Percentiles rank a stretch among this genome's conserved stretches.
Conservation (phyloP, 2,329 filamentous ascomycete genomes). For the Calonectria crousiana region DNA sequence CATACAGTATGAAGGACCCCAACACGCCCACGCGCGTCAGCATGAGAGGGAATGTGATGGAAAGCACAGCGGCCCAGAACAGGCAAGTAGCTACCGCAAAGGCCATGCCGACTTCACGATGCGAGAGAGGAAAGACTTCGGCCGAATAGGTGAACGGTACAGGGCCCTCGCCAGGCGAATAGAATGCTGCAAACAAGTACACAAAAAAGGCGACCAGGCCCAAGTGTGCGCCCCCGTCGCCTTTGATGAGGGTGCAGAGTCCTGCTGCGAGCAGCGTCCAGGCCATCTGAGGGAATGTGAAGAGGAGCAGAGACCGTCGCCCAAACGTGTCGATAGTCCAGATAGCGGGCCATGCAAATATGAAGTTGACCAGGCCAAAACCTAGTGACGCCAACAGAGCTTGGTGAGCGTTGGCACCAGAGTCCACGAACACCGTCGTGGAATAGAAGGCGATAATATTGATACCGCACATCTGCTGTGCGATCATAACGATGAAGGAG, state of each 20-base stretch:
- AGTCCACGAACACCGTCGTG: constrained; percentile 70
- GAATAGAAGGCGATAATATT: constrained; percentile 85
- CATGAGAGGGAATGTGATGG: constrained; percentile 74
- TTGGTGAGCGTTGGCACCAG: constrained; percentile 66
- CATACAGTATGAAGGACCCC: constrained; percentile 67
- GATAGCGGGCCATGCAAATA: constrained; percentile 70
- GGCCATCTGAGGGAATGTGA: constrained; percentile 58
- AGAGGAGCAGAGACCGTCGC: constrained; percentile 61
- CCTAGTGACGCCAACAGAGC: constrained; percentile 71
- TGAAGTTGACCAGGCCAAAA: constrained; percentile 69
- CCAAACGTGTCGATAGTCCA: constrained; percentile 72
- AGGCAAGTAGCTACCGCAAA: constrained; percentile 76
- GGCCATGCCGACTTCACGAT: constrained; percentile 79
- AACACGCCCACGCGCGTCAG: constrained; percentile 57
- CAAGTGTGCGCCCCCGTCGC: constrained; percentile 46
- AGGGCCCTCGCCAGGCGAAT: constrained; percentile 69
- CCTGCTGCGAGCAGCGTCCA: constrained; percentile 56
- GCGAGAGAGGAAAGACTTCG: constrained; percentile 77
- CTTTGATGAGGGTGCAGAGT: constrained; percentile 65
- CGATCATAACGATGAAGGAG: constrained; percentile 84
- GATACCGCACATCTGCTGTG: constrained; percentile 77
- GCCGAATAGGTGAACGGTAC: constrained; percentile 78
- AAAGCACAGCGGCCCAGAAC: constrained; percentile 69
- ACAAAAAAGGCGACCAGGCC: constrained; percentile 68
- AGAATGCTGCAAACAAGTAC: constrained; percentile 66